Evolutionary conservation across 106 monocot genomes (phyloP).

Genomic region (Acanthochlamys bracteata): DNA sequence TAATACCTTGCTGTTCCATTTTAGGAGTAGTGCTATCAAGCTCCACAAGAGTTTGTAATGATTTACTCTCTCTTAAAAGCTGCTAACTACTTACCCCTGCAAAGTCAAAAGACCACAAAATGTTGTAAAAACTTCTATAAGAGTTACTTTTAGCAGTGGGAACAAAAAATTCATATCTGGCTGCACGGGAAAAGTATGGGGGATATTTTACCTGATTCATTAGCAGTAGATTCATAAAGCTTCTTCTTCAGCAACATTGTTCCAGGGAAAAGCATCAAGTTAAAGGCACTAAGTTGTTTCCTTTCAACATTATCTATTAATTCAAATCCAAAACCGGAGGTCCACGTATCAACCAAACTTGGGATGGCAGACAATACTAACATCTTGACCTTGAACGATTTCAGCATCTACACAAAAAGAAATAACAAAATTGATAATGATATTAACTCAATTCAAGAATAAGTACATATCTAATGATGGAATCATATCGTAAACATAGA

Average conservation of each 20-base stretch:
- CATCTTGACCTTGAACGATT: conserved; percentile 64
- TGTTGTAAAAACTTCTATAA: no score
- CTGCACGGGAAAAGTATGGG: no score
- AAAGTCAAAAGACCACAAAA: no score
- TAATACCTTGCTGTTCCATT: no score
- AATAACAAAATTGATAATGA: conserved; percentile 8
- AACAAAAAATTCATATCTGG: no score
- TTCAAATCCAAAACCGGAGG: conserved; percentile 76
- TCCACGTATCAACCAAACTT: conserved; percentile 76
- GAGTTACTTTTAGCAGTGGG: no score
- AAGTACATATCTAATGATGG: not conserved
- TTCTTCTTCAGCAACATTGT: conserved; percentile 58
- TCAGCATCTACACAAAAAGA: conserved; percentile 52
- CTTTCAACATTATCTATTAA: conserved; percentile 44
- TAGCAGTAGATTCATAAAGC: conserved; percentile 21
- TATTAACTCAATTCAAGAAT: not conserved
- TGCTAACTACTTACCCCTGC: no score
- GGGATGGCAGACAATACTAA: conserved; percentile 89
- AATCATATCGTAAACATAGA: not conserved
- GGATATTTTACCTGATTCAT: no score
- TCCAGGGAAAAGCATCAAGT: conserved; percentile 87
- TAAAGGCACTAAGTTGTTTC: conserved; percentile 34
- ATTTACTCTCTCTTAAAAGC: no score
- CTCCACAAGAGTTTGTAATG: no score
- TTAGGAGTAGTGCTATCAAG: no score